Evolutionary conservation across 1,284 basidiomycete species (phyloP).

Genomic region (Ganoderma sp.): DNA sequence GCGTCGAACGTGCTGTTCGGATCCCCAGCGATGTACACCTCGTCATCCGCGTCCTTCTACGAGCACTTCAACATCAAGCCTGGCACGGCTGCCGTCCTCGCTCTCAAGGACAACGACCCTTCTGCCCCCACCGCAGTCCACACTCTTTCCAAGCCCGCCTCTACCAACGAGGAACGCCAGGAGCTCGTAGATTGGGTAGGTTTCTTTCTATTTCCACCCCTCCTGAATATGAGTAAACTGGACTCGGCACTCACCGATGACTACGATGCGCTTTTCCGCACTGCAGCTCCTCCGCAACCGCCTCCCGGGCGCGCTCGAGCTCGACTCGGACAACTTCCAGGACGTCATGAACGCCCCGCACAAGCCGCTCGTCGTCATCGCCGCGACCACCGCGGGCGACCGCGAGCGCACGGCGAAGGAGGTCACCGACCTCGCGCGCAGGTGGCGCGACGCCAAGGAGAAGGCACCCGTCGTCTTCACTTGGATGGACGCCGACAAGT

Average conservation of each 20-base stretch:
- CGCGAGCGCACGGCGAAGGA: constrained; percentile 51
- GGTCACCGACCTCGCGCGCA: constrained; percentile 61
- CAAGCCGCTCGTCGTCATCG: constrained; percentile 79
- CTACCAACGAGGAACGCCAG: constrained; percentile 19
- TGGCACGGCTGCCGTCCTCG: constrained; percentile 62
- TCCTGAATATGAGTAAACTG: too few relatives aligned
- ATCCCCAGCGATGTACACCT: constrained; percentile 69
- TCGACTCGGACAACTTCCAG: constrained; percentile 78
- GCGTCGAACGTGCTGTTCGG: constrained; percentile 68
- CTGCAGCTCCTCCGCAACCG: constrained; percentile 53
- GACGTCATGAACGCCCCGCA: constrained; percentile 81
- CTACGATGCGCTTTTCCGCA: background rate
- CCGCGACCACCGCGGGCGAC: constrained; percentile 50
- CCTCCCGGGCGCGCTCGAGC: constrained; percentile 72
- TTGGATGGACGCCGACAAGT: constrained; percentile 83
- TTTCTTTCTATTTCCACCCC: background rate
- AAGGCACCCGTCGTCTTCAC: constrained; percentile 77
- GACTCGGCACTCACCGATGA: background rate
- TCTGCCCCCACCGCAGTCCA: constrained; percentile 44
- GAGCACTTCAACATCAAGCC: constrained; percentile 57
- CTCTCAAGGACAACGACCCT: constrained; percentile 74
- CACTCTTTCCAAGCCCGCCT: constrained; percentile 25
- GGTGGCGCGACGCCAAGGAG: constrained; percentile 63
- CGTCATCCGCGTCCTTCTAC: constrained; percentile 54
- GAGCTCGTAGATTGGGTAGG: constrained; percentile 38